phyloP scores from a whole-genome alignment of 345 rosid genomes.

The Rhodomyrtus tomentosa region DNA sequence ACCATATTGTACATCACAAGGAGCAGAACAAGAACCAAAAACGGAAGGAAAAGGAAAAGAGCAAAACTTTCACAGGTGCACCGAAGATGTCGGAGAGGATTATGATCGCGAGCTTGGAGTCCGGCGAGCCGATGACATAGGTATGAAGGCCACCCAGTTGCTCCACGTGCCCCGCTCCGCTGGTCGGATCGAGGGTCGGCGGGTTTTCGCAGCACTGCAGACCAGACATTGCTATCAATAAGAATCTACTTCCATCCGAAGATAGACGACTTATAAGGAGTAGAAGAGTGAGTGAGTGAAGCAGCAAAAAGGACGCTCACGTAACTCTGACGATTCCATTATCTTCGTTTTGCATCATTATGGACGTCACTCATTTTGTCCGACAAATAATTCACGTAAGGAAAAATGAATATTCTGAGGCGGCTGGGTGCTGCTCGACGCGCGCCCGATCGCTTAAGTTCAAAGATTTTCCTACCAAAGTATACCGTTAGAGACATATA shows the following conservation, averaged over 20 bases:
- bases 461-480: too few species aligned
- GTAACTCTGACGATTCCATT: too few species aligned
- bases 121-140: slow-evolving; percentile 18
- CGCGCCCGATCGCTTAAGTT: too few species aligned
- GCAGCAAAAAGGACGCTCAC: background rate
- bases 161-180: slow-evolving; percentile 23
- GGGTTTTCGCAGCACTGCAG: slow-evolving; percentile 38
- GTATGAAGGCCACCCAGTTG: slow-evolving; percentile 21
- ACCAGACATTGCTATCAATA: slow-evolving; percentile 14
- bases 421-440: background rate
- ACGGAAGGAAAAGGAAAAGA: background rate
- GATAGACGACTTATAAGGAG: background rate
- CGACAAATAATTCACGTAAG: background rate
- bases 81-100: slow-evolving; percentile 42
- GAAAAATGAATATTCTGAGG: background rate
- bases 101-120: slow-evolving; percentile 21
- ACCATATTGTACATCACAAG: background rate
- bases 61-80: background rate
- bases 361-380: background rate
- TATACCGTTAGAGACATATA: too few species aligned
- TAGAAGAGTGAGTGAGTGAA: background rate
- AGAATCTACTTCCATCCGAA: background rate
- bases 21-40: background rate
- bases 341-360: too few species aligned
- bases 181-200: slow-evolving; percentile 15